These are phyloP conservation scores for Ogataea ganodermae DNA, from an alignment of 805 yeast species.

Conservation along the genomic window DNA sequence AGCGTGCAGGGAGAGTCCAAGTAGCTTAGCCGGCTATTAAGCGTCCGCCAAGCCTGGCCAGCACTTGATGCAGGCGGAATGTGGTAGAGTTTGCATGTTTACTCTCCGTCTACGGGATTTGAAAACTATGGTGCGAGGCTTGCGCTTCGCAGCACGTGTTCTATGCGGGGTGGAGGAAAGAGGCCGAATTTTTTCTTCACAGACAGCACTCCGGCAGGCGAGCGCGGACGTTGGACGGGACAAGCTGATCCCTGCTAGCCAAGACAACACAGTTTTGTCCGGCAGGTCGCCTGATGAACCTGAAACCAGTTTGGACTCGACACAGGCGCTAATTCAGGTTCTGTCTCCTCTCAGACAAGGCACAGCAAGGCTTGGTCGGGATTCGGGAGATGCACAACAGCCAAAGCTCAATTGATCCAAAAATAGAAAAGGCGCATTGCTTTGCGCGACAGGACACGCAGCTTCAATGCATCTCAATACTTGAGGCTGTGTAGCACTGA, in stretches of 20 bases:
- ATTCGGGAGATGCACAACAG: not conserved
- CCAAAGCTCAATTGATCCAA: not conserved
- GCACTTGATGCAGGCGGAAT: not conserved
- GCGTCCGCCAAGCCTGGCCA: not conserved
- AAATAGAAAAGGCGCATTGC: not conserved
- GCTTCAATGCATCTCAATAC: not conserved
- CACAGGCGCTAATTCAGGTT: no score
- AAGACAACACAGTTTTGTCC: no score
- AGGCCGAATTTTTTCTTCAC: no score
- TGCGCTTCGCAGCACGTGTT: not conserved
- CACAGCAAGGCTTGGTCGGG: conserved; percentile 8
- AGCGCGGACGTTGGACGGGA: no score
- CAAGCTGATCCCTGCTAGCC: no score
- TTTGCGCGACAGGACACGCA: not conserved
- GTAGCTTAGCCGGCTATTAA: no score
- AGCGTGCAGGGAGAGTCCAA: no score
- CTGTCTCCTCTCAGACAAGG: no score
- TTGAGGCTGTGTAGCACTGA: not conserved
- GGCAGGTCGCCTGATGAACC: no score
- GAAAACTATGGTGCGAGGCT: not conserved
- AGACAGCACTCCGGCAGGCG: no score
- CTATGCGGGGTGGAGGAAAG: not conserved
- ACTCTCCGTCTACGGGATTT: not conserved
- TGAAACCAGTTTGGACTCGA: no score
- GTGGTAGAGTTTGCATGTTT: not conserved